Evolutionary conservation across 2,329 filamentous ascomycete species (phyloP).

Genomic region (Grosmannia serpens): DNA sequence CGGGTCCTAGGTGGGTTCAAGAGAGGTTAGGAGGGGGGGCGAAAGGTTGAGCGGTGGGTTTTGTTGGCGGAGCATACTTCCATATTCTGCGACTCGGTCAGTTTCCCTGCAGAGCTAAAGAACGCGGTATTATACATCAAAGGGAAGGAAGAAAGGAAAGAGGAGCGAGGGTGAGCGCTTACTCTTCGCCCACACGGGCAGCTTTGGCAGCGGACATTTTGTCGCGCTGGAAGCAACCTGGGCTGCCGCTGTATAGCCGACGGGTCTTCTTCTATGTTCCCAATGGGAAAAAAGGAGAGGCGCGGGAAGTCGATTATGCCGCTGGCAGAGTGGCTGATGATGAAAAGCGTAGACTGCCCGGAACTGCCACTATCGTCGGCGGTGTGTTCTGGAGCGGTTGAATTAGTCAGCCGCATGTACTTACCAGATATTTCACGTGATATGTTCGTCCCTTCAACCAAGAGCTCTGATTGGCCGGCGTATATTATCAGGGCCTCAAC

Average conservation of each 20-base stretch:
- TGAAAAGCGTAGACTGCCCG: not conserved
- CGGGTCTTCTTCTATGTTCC: not conserved
- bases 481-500: too few relatives aligned
- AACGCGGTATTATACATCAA: not conserved
- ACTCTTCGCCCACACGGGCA: slow-evolving; percentile 52
- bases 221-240: not conserved
- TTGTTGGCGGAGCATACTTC: slow-evolving; percentile 55
- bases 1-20: slow-evolving; percentile 53
- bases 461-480: not conserved
- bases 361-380: not conserved
- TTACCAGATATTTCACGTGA: not conserved
- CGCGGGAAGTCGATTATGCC: not conserved
- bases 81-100: slow-evolving; percentile 53
- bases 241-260: not conserved
- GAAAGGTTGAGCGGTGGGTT: not conserved
- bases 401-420: not conserved
- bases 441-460: not conserved
- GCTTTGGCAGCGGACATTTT: slow-evolving; percentile 49
- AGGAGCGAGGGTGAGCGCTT: slow-evolving; percentile 19
- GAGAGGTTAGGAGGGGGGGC: not conserved
- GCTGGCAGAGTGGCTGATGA: not conserved
- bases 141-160: too few relatives aligned
- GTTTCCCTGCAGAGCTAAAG: slow-evolving; percentile 18
- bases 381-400: not conserved
- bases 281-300: not conserved